Base-by-base conservation (phyloP, 2,329 filamentous ascomycete species). In the Cordyceps sp. region DNA sequence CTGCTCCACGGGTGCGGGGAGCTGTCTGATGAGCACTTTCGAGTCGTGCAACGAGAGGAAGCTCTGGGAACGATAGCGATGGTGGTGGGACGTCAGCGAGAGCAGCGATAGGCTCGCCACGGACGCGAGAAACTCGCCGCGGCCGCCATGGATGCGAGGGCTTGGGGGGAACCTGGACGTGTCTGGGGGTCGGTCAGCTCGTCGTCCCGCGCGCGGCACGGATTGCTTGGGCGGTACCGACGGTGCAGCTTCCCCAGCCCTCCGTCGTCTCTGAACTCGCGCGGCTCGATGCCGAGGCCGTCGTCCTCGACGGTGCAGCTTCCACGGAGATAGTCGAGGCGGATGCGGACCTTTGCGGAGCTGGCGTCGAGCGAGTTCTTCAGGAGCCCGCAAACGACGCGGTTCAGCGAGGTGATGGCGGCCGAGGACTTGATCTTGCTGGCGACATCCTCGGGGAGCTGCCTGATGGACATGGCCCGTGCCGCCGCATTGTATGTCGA, bases 381-480 rank as follows among this genome's bases (percentile, higher is more conserved):
- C 18, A 92, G 44, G 9, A 96, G 64, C 29, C 79, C 81, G 34
- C 73, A 60, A 12, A 82, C 59, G 5, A 81, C 84, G 18, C 59
- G 68, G 42, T 77, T 78, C 21, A 96, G 61, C 28, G 74, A 78
- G 2, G 74, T 79, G 42, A 96, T 78, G 34, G 69, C 63, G n/a
- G 73, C 73, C 1, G 88, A 92, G 1, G 88, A 93, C 48, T 78
- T 81, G 57, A 98, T 78, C 50, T 85, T 82, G 30, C 78, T 71
- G 43, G 74, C 64, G 35, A 80, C 82, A 41, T 80, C 64, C 24
- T 68, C 57, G 10, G 84, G 79, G 37, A 93, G 65, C 31, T 64
- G 72, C 40, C 64, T 63, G 46, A 90, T 88, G 38, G 64, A 68
- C 68, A 73, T 73, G 52, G 39, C 49, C 43, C 16, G 17, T 12